phyloP scores from a whole-genome alignment of 495 filamentous ascomycete genomes.

The Xylaria grammica region DNA sequence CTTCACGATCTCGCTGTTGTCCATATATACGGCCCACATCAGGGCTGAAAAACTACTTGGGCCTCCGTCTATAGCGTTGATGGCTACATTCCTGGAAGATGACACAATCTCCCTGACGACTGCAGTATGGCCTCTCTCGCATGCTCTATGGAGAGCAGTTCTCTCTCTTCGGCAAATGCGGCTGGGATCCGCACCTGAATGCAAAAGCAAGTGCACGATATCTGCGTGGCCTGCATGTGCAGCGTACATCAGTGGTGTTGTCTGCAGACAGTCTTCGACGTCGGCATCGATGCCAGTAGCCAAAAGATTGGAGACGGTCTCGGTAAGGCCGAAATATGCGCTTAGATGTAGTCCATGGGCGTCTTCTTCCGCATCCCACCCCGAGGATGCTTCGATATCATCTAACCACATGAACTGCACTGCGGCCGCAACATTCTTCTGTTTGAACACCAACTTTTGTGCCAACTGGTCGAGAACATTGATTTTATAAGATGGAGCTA shows the following conservation, averaged over 20 bases:
- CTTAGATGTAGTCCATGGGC: neutral
- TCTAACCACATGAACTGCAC: constrained; percentile 6
- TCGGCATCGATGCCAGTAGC: neutral
- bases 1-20: neutral
- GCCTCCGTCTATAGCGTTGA: neutral
- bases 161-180: neutral
- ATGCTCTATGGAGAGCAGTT: neutral
- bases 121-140: neutral
- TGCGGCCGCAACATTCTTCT: neutral
- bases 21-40: neutral
- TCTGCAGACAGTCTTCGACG: constrained; percentile 1
- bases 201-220: neutral
- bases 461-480: neutral
- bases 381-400: neutral
- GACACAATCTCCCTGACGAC: neutral
- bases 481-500: neutral
- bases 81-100: neutral
- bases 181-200: neutral
- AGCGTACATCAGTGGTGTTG: constrained; percentile 8
- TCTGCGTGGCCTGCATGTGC: constrained; percentile 3
- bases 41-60: neutral
- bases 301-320: constrained; percentile 2
- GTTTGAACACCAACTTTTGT: neutral
- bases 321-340: neutral
- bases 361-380: neutral